Evolutionary conservation across 495 filamentous ascomycete genomes (phyloP).

Genomic region (Penicillium nucicola): DNA sequence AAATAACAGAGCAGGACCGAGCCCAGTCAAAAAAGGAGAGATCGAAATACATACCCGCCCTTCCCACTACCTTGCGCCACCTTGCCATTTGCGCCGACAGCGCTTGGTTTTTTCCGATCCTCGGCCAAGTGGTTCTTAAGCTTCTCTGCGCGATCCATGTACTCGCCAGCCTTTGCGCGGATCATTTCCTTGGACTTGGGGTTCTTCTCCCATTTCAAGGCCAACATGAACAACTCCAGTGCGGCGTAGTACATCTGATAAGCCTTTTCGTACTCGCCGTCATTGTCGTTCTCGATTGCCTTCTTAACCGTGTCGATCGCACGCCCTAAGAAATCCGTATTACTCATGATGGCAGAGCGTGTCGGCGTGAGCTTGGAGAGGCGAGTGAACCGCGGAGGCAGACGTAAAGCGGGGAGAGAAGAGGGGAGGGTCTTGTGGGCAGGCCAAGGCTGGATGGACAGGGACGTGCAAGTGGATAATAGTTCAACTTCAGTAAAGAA

Average conservation of each 20-base stretch:
- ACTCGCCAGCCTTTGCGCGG: constrained; percentile 84
- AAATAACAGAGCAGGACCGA: neutral
- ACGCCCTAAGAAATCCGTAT: constrained; percentile 93
- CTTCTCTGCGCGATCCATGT: constrained; percentile 98
- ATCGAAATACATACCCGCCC: constrained; percentile 51
- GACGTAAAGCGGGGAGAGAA: constrained; percentile 25
- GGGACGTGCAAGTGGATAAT: neutral
- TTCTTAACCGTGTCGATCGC: constrained; percentile 95
- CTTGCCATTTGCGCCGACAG: constrained; percentile 81
- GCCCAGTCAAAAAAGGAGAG: constrained; percentile 1
- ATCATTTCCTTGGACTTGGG: constrained; percentile 95
- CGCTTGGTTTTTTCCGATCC: constrained; percentile 70
- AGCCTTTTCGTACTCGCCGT: constrained; percentile 93
- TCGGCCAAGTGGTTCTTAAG: constrained; percentile 87
- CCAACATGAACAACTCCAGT: constrained; percentile 94
- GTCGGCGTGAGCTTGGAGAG: constrained; percentile 7
- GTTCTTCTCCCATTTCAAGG: constrained; percentile 98
- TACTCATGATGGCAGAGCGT: constrained; percentile 66
- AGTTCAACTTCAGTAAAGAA: neutral
- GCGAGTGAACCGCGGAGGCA: constrained; percentile 21
- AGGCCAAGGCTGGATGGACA: constrained; percentile 14
- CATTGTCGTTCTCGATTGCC: constrained; percentile 93
- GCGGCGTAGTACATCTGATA: constrained; percentile 93
- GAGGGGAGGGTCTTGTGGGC: constrained; percentile 11
- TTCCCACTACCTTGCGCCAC: constrained; percentile 67